phyloP scores from a whole-genome alignment of 192 early-diverging fungal genomes.

The Powellomyces hirtus region DNA sequence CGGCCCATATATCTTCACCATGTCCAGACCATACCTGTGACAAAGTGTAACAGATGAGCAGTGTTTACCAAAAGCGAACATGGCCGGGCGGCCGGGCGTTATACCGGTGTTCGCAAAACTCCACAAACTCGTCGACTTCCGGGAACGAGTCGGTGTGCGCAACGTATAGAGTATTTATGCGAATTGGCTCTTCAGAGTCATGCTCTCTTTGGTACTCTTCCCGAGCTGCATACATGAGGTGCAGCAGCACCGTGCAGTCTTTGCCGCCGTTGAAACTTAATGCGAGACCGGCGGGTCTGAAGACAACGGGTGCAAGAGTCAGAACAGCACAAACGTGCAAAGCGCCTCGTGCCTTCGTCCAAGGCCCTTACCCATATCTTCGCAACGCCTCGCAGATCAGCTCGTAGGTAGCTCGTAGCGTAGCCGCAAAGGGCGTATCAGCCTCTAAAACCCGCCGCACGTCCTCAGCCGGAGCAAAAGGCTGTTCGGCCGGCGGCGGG shows the following conservation, averaged over 20 bases:
- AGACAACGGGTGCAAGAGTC: not conserved
- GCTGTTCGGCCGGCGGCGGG: not conserved
- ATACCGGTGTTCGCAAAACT: conserved; percentile 52
- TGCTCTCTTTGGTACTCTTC: conserved; percentile 25
- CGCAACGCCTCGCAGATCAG: conserved; percentile 27
- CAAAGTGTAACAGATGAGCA: not conserved
- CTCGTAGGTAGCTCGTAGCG: conserved; percentile 10
- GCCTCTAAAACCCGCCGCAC: not conserved
- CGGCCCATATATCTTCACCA: conserved; percentile 63
- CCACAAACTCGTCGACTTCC: conserved; percentile 86
- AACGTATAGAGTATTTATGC: conserved; percentile 70
- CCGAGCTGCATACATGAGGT: conserved; percentile 71
- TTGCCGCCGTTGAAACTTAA: conserved; percentile 97
- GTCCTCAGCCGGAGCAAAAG: not conserved
- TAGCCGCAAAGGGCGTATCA: not conserved
- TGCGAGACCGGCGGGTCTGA: conserved; percentile 62
- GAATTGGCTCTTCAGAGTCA: not conserved
- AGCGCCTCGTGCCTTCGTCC: not conserved
- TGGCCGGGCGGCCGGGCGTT: conserved; percentile 3
- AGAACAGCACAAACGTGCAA: not conserved
- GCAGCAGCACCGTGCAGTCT: conserved; percentile 91
- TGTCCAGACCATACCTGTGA: conserved; percentile 66
- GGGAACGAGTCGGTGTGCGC: conserved; percentile 74
- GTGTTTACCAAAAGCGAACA: not conserved
- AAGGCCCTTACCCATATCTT: conserved; percentile 52